Percentiles rank a stretch among this genome's conserved stretches.
Evolutionary conservation across 139 green algal species (phyloP).

Genomic region (Micromonas pusilla): DNA sequence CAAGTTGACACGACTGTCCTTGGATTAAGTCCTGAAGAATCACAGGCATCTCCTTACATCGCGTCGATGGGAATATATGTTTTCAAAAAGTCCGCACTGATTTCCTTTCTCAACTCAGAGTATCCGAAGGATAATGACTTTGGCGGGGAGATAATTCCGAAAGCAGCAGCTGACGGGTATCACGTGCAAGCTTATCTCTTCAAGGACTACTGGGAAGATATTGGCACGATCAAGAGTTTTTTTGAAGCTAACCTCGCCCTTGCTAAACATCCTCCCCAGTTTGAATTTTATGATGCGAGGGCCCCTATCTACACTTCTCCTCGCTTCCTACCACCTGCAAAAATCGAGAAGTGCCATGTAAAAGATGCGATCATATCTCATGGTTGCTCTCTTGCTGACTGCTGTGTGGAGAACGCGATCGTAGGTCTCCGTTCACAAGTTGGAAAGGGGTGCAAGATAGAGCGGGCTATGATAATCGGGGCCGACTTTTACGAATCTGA

Average conservation of each 20-base stretch:
- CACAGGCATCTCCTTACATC: constrained; percentile 82
- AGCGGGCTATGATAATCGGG: constrained; percentile 86
- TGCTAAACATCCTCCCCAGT: constrained; percentile 69
- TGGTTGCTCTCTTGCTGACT: constrained; percentile 69
- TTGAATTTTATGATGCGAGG: constrained; percentile 96
- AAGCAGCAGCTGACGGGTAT: constrained; percentile 36
- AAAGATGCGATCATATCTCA: constrained; percentile 44
- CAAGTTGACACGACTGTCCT: constrained; percentile 89
- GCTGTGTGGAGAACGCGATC: constrained; percentile 79
- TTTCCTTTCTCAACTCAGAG: constrained; percentile 50
- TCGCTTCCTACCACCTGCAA: constrained; percentile 91
- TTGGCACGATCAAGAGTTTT: constrained; percentile 98
- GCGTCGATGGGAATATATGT: constrained; percentile 99
- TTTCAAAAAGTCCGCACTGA: constrained; percentile 91
- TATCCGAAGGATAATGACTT: constrained; percentile 84
- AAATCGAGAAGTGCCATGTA: constrained; percentile 69
- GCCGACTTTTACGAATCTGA: constrained; percentile 97
- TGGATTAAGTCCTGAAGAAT: constrained; percentile 45
- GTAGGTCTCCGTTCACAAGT: constrained; percentile 86
- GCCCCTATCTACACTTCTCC: constrained; percentile 97
- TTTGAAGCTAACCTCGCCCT: constrained; percentile 98
- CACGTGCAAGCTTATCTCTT: constrained; percentile 91
- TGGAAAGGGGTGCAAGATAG: constrained; percentile 49
- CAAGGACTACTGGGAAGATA: constrained; percentile 95
- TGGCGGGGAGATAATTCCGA: constrained; percentile 95